phyloP scores from a whole-genome alignment of 1,284 basidiomycete genomes.

The Rhodotorula sp. region DNA sequence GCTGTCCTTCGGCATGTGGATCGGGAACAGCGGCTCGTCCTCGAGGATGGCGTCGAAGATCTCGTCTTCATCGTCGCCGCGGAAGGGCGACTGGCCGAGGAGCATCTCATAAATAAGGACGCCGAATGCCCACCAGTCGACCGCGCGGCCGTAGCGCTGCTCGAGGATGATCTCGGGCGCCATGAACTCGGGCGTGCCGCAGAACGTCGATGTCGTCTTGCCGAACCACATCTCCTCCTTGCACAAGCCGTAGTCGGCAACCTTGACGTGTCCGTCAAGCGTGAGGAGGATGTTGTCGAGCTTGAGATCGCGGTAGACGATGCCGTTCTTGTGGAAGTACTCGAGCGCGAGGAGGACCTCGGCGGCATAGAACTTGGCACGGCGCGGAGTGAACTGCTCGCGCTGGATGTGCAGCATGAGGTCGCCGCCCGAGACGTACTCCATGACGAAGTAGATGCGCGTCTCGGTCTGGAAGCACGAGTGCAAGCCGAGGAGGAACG shows the following conservation, averaged over 20 bases:
- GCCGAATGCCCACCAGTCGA: slow-evolving; percentile 99
- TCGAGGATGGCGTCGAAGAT: slow-evolving; percentile 99
- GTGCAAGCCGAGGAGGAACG: slow-evolving; percentile 93
- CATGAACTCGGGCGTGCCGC: slow-evolving; percentile 99
- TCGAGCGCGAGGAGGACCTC: slow-evolving; percentile 95
- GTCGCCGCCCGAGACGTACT: slow-evolving; percentile 69
- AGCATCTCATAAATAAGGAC: slow-evolving; percentile 99
- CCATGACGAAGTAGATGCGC: slow-evolving; percentile 71
- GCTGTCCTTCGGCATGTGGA: slow-evolving; percentile 86
- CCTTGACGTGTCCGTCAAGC: slow-evolving; percentile 96
- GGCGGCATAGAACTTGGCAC: slow-evolving; percentile 98
- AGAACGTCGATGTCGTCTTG: slow-evolving; percentile 97
- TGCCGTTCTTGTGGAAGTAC: slow-evolving; percentile 97
- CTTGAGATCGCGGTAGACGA: slow-evolving; percentile 94
- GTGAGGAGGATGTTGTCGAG: slow-evolving; percentile 98
- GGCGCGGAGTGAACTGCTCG: slow-evolving; percentile 74
- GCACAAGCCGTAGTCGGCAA: slow-evolving; percentile 98
- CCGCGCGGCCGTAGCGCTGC: slow-evolving; percentile 95
- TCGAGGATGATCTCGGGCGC: slow-evolving; percentile 99
- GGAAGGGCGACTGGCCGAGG: slow-evolving; percentile 96
- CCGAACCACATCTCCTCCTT: slow-evolving; percentile 99
- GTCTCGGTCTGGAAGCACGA: slow-evolving; percentile 99
- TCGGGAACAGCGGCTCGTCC: slow-evolving; percentile 97
- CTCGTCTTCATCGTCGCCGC: slow-evolving; percentile 99
- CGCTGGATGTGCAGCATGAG: slow-evolving; percentile 80